Conservation (phyloP, 148 eudicot species). For the Oxyria digyna region DNA sequence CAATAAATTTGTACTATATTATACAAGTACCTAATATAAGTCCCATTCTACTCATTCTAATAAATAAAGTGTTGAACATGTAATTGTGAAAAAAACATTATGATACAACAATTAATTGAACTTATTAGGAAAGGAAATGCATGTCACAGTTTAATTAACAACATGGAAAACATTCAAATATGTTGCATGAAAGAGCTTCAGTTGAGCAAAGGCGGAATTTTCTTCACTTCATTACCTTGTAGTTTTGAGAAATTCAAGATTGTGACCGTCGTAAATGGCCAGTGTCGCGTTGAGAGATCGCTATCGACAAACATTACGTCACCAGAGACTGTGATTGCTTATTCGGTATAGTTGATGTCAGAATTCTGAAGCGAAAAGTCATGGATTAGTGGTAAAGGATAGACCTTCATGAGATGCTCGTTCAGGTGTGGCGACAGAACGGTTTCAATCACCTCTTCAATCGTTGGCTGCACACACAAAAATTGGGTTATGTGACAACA, state of each 20-base stretch:
- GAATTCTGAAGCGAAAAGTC: slow-evolving; percentile 59
- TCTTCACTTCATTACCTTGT: not conserved
- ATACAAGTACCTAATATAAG: no score
- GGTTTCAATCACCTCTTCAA: slow-evolving; percentile 37
- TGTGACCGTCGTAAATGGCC: not conserved
- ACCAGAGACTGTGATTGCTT: slow-evolving; percentile 43
- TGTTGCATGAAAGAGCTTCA: not conserved
- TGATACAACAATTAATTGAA: no score
- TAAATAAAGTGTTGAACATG: no score
- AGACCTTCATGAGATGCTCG: slow-evolving; percentile 33
- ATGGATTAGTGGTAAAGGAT: slow-evolving; percentile 48
- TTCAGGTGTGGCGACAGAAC: slow-evolving; percentile 54
- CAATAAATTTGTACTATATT: not conserved
- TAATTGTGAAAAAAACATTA: no score
- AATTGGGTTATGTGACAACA: no score
- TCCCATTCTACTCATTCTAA: no score
- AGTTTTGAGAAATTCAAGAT: not conserved
- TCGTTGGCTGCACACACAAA: slow-evolving; percentile 44
- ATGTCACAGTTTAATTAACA: not conserved
- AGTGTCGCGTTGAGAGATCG: not conserved
- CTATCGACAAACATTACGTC: slow-evolving; percentile 17
- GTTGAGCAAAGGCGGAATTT: not conserved
- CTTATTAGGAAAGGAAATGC: no score
- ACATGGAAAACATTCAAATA: not conserved
- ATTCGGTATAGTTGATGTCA: slow-evolving; percentile 28